A percentile compares a stretch with the other conserved stretches of the same genome.
These are phyloP conservation scores for Penicillium sp. DNA, from an alignment of 2,329 filamentous ascomycete genomes.

Conservation along the genomic window DNA sequence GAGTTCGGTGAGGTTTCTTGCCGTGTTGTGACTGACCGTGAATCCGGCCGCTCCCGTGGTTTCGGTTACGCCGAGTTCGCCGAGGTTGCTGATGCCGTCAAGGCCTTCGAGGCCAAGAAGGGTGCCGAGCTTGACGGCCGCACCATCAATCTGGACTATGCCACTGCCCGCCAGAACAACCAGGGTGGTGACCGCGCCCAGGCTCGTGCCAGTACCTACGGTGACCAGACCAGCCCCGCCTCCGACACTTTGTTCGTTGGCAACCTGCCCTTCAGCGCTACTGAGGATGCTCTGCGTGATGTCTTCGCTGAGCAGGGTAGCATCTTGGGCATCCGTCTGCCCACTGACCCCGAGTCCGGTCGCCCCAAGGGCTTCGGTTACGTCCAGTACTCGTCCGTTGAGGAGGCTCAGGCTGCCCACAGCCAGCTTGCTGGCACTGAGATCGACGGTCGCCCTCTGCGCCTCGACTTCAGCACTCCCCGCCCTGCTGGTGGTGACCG, in stretches of 20 bases:
- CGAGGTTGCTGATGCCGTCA: constrained; percentile 64
- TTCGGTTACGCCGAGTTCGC: constrained; percentile 92
- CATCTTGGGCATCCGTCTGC: constrained; percentile 79
- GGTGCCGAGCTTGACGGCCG: constrained; percentile 73
- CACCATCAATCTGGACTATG: constrained; percentile 75
- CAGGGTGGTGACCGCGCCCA: constrained; percentile 59
- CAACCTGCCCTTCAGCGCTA: constrained; percentile 82
- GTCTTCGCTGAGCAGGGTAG: constrained; percentile 71
- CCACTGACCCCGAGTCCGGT: constrained; percentile 81
- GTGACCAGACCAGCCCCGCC: constrained; percentile 75
- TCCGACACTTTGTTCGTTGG: constrained; percentile 88
- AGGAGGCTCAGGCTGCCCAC: constrained; percentile 77
- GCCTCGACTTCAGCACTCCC: constrained; percentile 77
- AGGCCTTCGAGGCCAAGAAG: constrained; percentile 73
- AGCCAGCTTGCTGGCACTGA: constrained; percentile 69
- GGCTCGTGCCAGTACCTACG: constrained; percentile 57
- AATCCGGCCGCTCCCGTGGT: constrained; percentile 78
- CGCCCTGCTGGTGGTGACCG: constrained; percentile 53
- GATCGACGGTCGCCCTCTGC: constrained; percentile 70
- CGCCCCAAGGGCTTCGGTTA: constrained; percentile 92
- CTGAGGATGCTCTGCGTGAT: constrained; percentile 71
- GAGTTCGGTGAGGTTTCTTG: constrained; percentile 70
- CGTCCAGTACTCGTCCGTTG: constrained; percentile 76
- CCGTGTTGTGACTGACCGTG: constrained; percentile 81
- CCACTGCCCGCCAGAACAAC: constrained; percentile 62